A percentile compares a stretch with the other conserved stretches of the same genome.
These are phyloP conservation scores for Hysterium pulicare DNA, from an alignment of 2,329 filamentous ascomycete species.

Conservation along the genomic window DNA sequence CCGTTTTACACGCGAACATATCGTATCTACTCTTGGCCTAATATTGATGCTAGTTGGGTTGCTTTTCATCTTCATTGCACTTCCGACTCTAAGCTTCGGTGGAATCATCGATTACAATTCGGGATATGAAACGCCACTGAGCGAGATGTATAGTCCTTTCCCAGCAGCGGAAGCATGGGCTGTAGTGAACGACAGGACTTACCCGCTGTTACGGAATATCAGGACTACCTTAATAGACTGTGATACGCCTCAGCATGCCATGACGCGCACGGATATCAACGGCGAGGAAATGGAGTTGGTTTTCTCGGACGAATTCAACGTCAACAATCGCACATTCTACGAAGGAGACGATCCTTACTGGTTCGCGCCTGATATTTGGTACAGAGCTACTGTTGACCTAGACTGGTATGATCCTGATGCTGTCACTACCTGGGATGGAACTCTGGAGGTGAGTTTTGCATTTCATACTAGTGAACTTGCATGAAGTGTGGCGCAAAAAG, in stretches of 20 bases:
- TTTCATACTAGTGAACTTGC: no score
- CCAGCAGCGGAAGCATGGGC: slow-evolving; percentile 39
- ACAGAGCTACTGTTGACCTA: slow-evolving; percentile 50
- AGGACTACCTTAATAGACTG: slow-evolving; percentile 50
- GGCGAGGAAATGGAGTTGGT: slow-evolving; percentile 48
- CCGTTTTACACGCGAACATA: slow-evolving; percentile 43
- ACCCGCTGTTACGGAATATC: slow-evolving; percentile 49
- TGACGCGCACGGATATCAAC: slow-evolving; percentile 45
- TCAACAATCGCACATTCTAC: slow-evolving; percentile 53
- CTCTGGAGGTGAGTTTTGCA: slow-evolving; percentile 39
- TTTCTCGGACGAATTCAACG: slow-evolving; percentile 58
- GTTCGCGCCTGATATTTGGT: slow-evolving; percentile 53
- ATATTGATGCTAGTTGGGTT: slow-evolving; percentile 47
- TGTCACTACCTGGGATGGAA: slow-evolving; percentile 48
- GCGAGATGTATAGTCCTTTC: slow-evolving; percentile 34
- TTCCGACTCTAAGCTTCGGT: slow-evolving; percentile 49
- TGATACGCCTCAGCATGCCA: slow-evolving; percentile 48
- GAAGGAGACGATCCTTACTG: slow-evolving; percentile 57
- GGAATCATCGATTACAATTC: slow-evolving; percentile 40
- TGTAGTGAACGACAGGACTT: slow-evolving; percentile 46
- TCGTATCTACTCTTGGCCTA: slow-evolving; percentile 43
- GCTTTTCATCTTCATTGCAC: slow-evolving; percentile 48
- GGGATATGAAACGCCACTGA: slow-evolving; percentile 38
- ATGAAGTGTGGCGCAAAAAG: no score
- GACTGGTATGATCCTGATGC: slow-evolving; percentile 54